Evolutionary conservation across 495 filamentous ascomycete species (phyloP).

Genomic region (Penicillium cosmopolitanum): DNA sequence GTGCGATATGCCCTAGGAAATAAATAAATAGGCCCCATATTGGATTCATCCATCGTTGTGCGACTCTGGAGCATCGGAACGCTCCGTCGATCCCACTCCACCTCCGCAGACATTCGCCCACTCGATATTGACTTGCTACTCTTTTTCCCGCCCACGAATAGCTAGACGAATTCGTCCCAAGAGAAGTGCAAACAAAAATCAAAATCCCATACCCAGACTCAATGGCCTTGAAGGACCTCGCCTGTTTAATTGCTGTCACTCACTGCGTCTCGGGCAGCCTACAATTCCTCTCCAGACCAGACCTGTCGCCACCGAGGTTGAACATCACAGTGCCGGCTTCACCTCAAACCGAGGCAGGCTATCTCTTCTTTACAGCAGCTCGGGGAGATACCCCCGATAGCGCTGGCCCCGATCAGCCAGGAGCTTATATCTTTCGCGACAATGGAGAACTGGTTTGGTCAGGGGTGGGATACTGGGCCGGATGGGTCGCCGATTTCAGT

Average conservation of each 20-base stretch:
- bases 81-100: too few relatives aligned
- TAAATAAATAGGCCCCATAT: too few relatives aligned
- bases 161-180: too few relatives aligned
- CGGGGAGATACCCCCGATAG: constrained; percentile 26
- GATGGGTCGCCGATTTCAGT: constrained; percentile 45
- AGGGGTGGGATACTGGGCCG: constrained; percentile 50
- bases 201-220: neutral
- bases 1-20: too few relatives aligned
- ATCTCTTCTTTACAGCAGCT: constrained; percentile 51
- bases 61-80: too few relatives aligned
- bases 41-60: too few relatives aligned
- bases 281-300: constrained; percentile 52
- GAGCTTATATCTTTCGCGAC: constrained; percentile 54
- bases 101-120: too few relatives aligned
- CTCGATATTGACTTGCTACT: too few relatives aligned
- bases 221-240: neutral
- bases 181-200: too few relatives aligned
- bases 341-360: constrained; percentile 44
- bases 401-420: constrained; percentile 33
- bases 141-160: too few relatives aligned
- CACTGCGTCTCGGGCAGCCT: constrained; percentile 2
- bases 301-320: constrained; percentile 53
- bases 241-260: neutral
- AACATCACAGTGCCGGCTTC: constrained; percentile 55
- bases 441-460: constrained; percentile 58